Conservation (phyloP, 1,284 basidiomycete genomes). For the Caloboletus firmus region DNA sequence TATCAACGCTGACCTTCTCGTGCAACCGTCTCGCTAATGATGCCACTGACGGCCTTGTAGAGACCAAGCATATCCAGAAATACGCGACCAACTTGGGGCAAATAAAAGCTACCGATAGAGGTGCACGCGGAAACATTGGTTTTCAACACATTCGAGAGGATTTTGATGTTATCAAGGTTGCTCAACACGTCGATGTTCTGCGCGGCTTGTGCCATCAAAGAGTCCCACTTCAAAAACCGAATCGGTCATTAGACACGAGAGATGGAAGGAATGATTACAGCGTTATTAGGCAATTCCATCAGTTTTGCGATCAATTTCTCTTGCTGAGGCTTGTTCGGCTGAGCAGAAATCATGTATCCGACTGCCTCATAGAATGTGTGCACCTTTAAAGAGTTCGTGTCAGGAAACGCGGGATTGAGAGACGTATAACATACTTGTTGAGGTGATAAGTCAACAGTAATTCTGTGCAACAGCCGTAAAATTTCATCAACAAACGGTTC, state of each 20-base stretch:
- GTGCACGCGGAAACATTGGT: conserved; percentile 98
- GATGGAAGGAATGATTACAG: conserved; percentile 53
- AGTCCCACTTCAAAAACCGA: conserved; percentile 77
- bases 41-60: conserved; percentile 97
- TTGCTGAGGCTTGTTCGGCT: conserved; percentile 96
- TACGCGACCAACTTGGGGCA: conserved; percentile 94
- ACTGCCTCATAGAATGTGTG: conserved; percentile 98
- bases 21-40: conserved; percentile 92
- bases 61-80: conserved; percentile 99
- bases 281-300: conserved; percentile 98
- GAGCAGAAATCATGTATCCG: conserved; percentile 99
- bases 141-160: conserved; percentile 95
- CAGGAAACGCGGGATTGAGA: background rate
- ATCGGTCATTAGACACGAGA: conserved; percentile 7
- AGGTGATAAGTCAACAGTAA: conserved; percentile 93
- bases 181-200: conserved; percentile 92
- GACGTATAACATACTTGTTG: conserved; percentile 64
- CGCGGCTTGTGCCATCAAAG: conserved; percentile 93
- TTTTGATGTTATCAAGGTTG: conserved; percentile 94
- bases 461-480: conserved; percentile 86
- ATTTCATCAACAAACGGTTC: conserved; percentile 99
- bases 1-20: conserved; percentile 64
- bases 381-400: conserved; percentile 50
- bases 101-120: conserved; percentile 95
- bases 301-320: conserved; percentile 93